These are phyloP conservation scores for Chlorella sorokiniana DNA, from an alignment of 139 green algal genomes.

Conservation along the genomic window DNA sequence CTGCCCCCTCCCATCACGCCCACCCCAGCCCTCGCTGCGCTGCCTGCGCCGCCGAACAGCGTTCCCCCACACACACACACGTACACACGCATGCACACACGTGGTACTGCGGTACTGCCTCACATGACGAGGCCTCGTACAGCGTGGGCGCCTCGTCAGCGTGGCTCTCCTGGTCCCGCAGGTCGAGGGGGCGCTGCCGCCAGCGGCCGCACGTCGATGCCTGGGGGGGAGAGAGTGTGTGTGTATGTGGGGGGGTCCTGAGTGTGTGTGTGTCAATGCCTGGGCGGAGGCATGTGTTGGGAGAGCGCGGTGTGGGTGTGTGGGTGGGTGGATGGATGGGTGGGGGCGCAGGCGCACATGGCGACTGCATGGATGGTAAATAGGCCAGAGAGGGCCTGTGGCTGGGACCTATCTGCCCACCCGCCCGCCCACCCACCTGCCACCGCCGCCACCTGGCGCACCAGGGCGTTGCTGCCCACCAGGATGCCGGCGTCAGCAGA, in stretches of 20 bases:
- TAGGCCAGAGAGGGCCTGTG: too few species aligned
- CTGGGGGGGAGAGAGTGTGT: neutral
- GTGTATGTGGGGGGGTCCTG: neutral
- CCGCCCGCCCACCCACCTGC: neutral
- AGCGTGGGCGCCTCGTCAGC: slow-evolving; percentile 35
- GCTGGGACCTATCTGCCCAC: neutral
- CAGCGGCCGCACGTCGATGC: slow-evolving; percentile 43
- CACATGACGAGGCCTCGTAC: slow-evolving; percentile 55
- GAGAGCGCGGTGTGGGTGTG: neutral
- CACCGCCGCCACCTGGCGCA: slow-evolving; percentile 52
- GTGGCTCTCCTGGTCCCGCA: neutral
- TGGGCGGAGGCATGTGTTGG: neutral
- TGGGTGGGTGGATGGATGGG: neutral
- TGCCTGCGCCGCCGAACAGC: too few species aligned
- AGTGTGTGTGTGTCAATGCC: neutral
- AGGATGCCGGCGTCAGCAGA: slow-evolving; percentile 77
- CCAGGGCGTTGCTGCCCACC: slow-evolving; percentile 59
- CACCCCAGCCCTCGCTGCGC: too few species aligned
- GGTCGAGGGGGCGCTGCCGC: slow-evolving; percentile 30
- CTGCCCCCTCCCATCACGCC: too few species aligned
- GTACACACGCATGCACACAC: neutral
- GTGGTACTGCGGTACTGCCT: neutral
- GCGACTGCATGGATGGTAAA: too few species aligned
- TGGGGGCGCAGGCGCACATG: too few species aligned
- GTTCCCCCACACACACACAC: neutral